Evolutionary conservation across 2,329 filamentous ascomycete genomes (phyloP), one percentile per base, ranked within the genome.

Genomic region (Trichoderma guizhouense): DNA sequence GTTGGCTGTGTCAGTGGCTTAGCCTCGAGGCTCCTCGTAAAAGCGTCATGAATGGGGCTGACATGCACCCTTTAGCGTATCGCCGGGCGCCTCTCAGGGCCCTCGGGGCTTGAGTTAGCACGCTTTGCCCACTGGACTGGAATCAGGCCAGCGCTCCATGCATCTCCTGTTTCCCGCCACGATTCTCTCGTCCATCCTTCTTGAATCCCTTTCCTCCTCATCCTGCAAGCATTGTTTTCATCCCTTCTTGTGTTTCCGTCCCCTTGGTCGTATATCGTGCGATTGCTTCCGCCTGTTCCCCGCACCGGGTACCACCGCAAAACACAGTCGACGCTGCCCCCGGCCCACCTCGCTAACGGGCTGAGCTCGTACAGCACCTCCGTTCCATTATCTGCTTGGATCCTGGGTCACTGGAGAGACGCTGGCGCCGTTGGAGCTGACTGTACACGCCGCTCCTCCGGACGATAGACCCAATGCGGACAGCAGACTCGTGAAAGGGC

Each of bases 1-100:
- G 67, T 58, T 69, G 67, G 67, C 67, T 69, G 67, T 62, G 67
- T 53, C 30, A 43, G 67, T 61, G 67, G 67, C 67, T 69, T 69
- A 69, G 65, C 65, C 36, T 57, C n/a, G 26, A 47, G 28, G n/a
- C 30, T 69, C 30, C 67, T 63, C 43, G 57, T 70, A 63, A 70
- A 70, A 53, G 39, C 43, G 67, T 70, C 67, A 63, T 30, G 58
- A 28, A 63, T 70, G 67, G 67, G 67, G 67, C 67, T 70, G 39
- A 70, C 43, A 30, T 32, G 67, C 39, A 62, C 8, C 30, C 34
- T 51, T 69, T 70, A 70, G 67, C 67, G 67, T 55, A 28, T 70
- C 67, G 28, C 58, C 15, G 58, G 58, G 30, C 67, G 67, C 67
- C 67, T 63, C 67, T 55, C 57, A 51, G 66, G 53, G 34, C 53